Percentiles rank a stretch among this genome's conserved stretches.
These are phyloP conservation scores for Rubus parviflorus DNA, from an alignment of 306 rosid genomes.

Conservation along the genomic window DNA sequence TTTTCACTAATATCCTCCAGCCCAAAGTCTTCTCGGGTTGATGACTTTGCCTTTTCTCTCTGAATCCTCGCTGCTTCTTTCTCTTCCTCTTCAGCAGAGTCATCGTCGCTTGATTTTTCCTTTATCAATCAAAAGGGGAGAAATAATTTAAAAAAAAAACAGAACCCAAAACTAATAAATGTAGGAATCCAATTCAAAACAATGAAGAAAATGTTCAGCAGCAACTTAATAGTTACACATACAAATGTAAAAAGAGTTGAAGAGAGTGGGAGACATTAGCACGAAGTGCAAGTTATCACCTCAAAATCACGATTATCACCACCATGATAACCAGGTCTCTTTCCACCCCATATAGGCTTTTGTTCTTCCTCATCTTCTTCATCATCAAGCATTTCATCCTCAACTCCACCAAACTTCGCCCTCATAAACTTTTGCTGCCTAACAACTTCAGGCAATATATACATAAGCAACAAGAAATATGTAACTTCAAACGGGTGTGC, in stretches of 20 bases:
- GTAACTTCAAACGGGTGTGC: background rate
- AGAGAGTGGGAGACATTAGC: background rate
- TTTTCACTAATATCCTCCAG: constrained; percentile 43
- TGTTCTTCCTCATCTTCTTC: constrained; percentile 59
- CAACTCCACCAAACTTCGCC: constrained; percentile 63
- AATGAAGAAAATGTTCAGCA: background rate
- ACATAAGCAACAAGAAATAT: constrained; percentile 15
- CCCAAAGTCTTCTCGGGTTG: constrained; percentile 68
- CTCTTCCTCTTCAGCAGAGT: constrained; percentile 75
- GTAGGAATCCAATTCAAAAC: background rate
- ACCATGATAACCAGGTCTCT: constrained; percentile 41
- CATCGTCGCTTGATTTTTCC: constrained; percentile 77
- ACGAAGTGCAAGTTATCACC: constrained; percentile 42
- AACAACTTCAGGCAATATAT: constrained; percentile 47
- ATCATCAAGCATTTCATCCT: constrained; percentile 58
- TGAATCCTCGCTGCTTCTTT: constrained; percentile 52
- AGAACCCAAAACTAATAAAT: background rate
- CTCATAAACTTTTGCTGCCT: constrained; percentile 55
- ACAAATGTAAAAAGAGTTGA: background rate
- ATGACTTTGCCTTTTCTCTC: constrained; percentile 52
- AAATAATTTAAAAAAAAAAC: constrained; percentile 4
- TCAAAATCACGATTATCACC: constrained; percentile 84
- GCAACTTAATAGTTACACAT: background rate
- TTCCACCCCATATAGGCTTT: constrained; percentile 43
- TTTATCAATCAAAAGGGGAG: constrained; percentile 29